Evolutionary conservation across 2,329 filamentous ascomycete species (phyloP).

Genomic region (Fusarium torreyae): DNA sequence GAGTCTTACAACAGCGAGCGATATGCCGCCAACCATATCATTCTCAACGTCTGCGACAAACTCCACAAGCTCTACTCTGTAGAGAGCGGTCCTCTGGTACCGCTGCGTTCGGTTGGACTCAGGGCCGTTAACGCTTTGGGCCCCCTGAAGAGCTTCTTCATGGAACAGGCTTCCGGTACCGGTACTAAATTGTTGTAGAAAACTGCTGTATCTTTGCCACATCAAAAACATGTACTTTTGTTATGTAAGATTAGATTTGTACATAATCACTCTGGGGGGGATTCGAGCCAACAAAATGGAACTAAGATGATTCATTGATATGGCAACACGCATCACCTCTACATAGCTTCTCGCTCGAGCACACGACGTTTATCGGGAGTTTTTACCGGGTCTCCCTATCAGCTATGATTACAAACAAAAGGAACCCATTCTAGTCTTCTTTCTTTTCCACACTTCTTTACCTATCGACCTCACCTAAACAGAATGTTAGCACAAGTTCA

Average conservation of each 20-base stretch:
- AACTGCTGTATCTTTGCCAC: background rate
- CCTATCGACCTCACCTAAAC: constrained; percentile 72
- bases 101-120: constrained; percentile 82
- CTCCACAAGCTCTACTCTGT: constrained; percentile 93
- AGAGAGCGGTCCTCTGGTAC: constrained; percentile 83
- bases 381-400: constrained; percentile 57
- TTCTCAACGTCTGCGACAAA: constrained; percentile 88
- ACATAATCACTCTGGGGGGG: constrained; percentile 21
- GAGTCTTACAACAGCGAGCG: constrained; percentile 86
- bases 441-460: constrained; percentile 57
- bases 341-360: constrained; percentile 49
- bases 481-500: constrained; percentile 56
- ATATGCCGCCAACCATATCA: constrained; percentile 84
- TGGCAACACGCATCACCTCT: constrained; percentile 45
- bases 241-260: constrained; percentile 39
- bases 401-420: constrained; percentile 61
- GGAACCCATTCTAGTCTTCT: constrained; percentile 53
- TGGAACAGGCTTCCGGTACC: constrained; percentile 78
- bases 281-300: constrained; percentile 32
- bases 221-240: constrained; percentile 21
- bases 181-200: constrained; percentile 62
- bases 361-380: constrained; percentile 53
- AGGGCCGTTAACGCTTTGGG: constrained; percentile 81
- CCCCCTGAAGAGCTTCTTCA: constrained; percentile 86
- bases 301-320: constrained; percentile 47